Evolutionary conservation across 2,329 filamentous ascomycete species (phyloP).

Genomic region (Aspergillus sp.): DNA sequence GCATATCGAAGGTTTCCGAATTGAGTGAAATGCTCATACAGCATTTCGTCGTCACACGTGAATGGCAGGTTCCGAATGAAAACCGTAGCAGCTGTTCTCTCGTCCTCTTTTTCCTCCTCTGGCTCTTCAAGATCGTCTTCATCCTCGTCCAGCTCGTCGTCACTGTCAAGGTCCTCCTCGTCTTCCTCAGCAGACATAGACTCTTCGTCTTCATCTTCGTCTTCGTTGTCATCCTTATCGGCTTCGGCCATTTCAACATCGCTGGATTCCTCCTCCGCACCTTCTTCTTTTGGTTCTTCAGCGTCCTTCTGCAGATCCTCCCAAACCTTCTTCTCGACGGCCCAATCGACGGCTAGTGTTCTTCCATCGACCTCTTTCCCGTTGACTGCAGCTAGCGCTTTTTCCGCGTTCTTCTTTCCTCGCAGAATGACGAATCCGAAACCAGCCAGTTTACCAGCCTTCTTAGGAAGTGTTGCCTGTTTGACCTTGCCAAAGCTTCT

Average conservation of each 20-base stretch:
- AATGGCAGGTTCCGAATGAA: constrained; percentile 96
- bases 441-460: constrained; percentile 69
- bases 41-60: constrained; percentile 74
- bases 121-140: constrained; percentile 44
- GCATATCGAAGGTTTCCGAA: constrained; percentile 91
- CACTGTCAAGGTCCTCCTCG: constrained; percentile 29
- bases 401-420: constrained; percentile 86
- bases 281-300: constrained; percentile 20
- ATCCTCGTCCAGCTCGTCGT: constrained; percentile 37
- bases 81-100: constrained; percentile 67
- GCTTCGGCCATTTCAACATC: constrained; percentile 59
- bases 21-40: constrained; percentile 80
- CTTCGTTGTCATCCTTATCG: constrained; percentile 47
- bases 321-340: constrained; percentile 88
- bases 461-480: constrained; percentile 77
- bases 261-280: constrained; percentile 38
- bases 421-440: constrained; percentile 92
- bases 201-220: constrained; percentile 42
- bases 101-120: constrained; percentile 46
- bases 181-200: constrained; percentile 33
- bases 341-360: constrained; percentile 91
- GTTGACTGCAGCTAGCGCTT: constrained; percentile 79
- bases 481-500: constrained; percentile 88
- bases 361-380: constrained; percentile 87
- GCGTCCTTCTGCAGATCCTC: constrained; percentile 58